Evolutionary conservation across 2,329 filamentous ascomycete genomes (phyloP).

Genomic region (Grosmannia clavigera): DNA sequence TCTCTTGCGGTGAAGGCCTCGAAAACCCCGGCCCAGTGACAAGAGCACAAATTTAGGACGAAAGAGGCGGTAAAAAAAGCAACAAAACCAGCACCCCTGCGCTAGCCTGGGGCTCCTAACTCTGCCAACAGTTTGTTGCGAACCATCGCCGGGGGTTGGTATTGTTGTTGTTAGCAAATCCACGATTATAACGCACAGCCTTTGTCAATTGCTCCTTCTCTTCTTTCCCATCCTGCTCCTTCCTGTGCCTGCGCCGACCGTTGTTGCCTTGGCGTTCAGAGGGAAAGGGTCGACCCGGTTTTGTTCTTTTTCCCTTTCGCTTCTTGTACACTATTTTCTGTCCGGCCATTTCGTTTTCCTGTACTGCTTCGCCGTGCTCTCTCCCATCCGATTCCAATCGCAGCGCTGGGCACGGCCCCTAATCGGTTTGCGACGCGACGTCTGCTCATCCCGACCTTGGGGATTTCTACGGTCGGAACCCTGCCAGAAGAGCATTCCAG

Average conservation of each 20-base stretch:
- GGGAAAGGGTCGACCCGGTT: neutral
- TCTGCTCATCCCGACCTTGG: neutral
- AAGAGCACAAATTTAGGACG: neutral
- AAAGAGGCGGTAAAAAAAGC: conserved; percentile 1
- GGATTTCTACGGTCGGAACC: neutral
- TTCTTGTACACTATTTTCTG: conserved; percentile 3
- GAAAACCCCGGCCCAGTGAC: neutral
- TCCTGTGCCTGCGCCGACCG: neutral
- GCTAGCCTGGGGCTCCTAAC: neutral
- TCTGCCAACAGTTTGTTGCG: neutral
- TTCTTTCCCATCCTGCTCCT: neutral
- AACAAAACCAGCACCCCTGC: neutral
- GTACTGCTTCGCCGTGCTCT: neutral
- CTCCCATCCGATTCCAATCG: neutral
- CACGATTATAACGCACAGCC: neutral
- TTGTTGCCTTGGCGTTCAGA: neutral
- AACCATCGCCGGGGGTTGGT: neutral
- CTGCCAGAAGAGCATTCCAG: neutral
- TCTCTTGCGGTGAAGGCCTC: neutral
- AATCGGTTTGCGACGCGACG: neutral
- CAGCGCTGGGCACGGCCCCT: neutral
- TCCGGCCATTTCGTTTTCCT: neutral
- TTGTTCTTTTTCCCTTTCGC: neutral
- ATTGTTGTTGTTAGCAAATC: neutral
- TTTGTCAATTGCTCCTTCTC: neutral